phyloP scores from a whole-genome alignment of 2,329 filamentous ascomycete genomes.

The Ascochyta pisi region DNA sequence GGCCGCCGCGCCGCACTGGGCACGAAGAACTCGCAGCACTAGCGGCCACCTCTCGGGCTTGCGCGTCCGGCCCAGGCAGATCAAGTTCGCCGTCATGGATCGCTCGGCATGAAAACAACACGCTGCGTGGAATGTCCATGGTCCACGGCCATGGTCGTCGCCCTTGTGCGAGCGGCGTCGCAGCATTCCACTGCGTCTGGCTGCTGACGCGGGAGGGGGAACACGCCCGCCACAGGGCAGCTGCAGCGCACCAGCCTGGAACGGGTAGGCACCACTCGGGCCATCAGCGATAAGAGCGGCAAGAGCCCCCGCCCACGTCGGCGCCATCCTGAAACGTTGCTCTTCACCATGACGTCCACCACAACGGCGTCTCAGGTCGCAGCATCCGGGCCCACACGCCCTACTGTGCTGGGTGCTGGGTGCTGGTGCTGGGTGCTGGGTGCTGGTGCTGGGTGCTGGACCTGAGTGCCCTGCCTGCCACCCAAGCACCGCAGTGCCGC shows the following conservation, averaged over 20 bases:
- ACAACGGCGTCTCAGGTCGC: slow-evolving; percentile 15
- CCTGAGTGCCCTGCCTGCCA: background rate
- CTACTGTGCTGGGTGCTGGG: background rate
- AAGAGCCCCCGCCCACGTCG: slow-evolving; percentile 17
- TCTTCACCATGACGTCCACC: slow-evolving; percentile 21
- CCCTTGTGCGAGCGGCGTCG: background rate
- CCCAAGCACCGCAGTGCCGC: background rate
- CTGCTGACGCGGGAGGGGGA: background rate
- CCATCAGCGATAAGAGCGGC: slow-evolving; percentile 19
- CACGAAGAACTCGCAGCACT: slow-evolving; percentile 10
- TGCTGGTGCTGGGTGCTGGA: background rate
- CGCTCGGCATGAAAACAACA: slow-evolving; percentile 13
- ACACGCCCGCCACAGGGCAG: too few relatives aligned
- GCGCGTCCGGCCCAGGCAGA: slow-evolving; percentile 24
- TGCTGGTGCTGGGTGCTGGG: background rate
- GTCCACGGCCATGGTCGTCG: background rate
- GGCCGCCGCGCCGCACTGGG: slow-evolving; percentile 7
- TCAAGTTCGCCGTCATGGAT: slow-evolving; percentile 26
- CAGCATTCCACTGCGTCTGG: background rate
- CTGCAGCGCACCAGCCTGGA: background rate
- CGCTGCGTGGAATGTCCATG: slow-evolving; percentile 12
- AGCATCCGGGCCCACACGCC: slow-evolving; percentile 11
- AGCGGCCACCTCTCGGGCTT: slow-evolving; percentile 10
- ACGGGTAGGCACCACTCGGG: background rate
- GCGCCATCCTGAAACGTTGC: slow-evolving; percentile 29